phyloP scores from a whole-genome alignment of 768 basidiomycete species.

The Cantharellus anzutake region DNA sequence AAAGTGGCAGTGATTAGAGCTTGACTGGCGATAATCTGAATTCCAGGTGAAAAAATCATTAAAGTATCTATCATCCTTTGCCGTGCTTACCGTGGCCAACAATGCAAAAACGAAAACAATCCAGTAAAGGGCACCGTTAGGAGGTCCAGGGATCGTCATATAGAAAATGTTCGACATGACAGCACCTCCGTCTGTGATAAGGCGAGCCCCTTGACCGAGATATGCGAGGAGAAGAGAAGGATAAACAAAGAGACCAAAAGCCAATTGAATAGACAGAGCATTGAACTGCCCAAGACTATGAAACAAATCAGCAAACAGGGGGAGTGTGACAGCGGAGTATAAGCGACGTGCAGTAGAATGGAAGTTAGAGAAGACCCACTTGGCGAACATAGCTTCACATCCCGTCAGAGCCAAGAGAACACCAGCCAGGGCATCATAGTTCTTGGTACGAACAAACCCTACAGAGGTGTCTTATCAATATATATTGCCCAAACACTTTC shows the following conservation, averaged over 20 bases:
- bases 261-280: slow-evolving; percentile 36
- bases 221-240: slow-evolving; percentile 45
- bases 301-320: neutral
- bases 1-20: slow-evolving; percentile 52
- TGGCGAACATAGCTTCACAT: slow-evolving; percentile 48
- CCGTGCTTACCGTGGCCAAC: slow-evolving; percentile 31
- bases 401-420: slow-evolving; percentile 51
- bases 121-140: slow-evolving; percentile 40
- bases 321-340: neutral
- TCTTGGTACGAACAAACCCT: slow-evolving; percentile 46
- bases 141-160: slow-evolving; percentile 37
- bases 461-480: neutral
- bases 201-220: slow-evolving; percentile 48
- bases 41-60: neutral
- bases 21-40: slow-evolving; percentile 39
- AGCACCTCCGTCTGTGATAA: slow-evolving; percentile 31
- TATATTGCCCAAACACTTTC: neutral
- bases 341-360: neutral
- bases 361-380: slow-evolving; percentile 21
- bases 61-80: neutral
- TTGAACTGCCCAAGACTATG: slow-evolving; percentile 49
- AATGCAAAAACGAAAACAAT: slow-evolving; percentile 44
- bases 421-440: slow-evolving; percentile 43
- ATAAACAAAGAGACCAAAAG: slow-evolving; percentile 35
- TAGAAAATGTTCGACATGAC: slow-evolving; percentile 44